Percentiles rank a stretch among this genome's conserved stretches.
Evolutionary conservation across 179 eudicot species (phyloP).

Genomic region (Drosera spatulata): DNA sequence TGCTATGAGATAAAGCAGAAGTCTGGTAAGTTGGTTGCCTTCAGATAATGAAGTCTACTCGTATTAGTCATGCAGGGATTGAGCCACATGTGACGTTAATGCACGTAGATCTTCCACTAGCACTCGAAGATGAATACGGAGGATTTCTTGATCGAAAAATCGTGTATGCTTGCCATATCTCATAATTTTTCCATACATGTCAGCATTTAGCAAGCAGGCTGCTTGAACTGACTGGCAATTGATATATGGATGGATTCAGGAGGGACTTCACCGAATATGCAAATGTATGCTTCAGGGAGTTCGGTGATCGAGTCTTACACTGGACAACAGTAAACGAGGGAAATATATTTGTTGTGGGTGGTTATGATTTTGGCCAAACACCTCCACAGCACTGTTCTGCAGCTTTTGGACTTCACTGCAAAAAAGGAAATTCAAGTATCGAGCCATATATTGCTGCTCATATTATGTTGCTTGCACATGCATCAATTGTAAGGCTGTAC

Average conservation of each 20-base stretch:
- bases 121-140: constrained; percentile 65
- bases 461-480: constrained; percentile 50
- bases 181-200: not conserved
- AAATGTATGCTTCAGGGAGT: constrained; percentile 73
- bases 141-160: constrained; percentile 48
- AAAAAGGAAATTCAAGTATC: constrained; percentile 36
- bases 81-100: constrained; percentile 61
- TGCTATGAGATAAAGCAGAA: no score
- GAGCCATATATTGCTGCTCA: constrained; percentile 60
- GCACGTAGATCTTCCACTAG: constrained; percentile 53
- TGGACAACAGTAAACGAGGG: constrained; percentile 73
- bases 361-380: constrained; percentile 26
- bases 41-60: no score
- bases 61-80: constrained; percentile 34
- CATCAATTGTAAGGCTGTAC: constrained; percentile 40
- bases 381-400: constrained; percentile 53
- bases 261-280: constrained; percentile 53
- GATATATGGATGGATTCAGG: constrained; percentile 18
- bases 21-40: no score
- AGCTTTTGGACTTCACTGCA: constrained; percentile 21
- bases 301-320: constrained; percentile 50
- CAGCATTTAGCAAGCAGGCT: no score
- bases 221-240: not conserved
- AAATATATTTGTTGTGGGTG: constrained; percentile 32
- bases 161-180: constrained; percentile 18